Conservation (phyloP, 2,329 filamentous ascomycete species). For the Diaporthe ampelina region DNA sequence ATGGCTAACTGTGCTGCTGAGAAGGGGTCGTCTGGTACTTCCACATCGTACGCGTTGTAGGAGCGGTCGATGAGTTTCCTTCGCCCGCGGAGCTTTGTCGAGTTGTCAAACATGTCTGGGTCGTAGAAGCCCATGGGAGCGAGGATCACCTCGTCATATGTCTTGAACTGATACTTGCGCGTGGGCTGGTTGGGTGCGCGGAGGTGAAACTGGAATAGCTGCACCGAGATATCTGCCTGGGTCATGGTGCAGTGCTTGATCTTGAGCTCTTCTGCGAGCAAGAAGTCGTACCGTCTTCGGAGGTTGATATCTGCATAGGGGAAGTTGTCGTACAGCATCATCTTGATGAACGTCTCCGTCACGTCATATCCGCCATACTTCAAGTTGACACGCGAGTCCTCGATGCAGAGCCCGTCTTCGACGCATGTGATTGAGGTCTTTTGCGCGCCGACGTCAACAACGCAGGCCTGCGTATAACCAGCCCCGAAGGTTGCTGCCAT, state of each 20-base stretch:
- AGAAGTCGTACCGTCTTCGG: constrained; percentile 88
- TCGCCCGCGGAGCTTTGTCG: constrained; percentile 82
- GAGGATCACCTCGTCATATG: constrained; percentile 96
- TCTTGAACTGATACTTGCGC: constrained; percentile 94
- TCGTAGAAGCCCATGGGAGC: constrained; percentile 96
- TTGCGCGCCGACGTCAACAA: constrained; percentile 96
- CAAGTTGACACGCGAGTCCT: constrained; percentile 94
- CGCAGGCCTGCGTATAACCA: constrained; percentile 92
- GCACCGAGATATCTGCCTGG: constrained; percentile 89
- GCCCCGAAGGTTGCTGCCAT: constrained; percentile 95
- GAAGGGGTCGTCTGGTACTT: constrained; percentile 87
- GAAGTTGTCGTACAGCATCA: constrained; percentile 97
- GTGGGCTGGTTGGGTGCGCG: constrained; percentile 90
- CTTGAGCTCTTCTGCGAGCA: constrained; percentile 96
- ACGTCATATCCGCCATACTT: constrained; percentile 95
- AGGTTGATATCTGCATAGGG: constrained; percentile 97
- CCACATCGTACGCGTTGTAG: constrained; percentile 92
- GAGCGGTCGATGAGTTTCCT: constrained; percentile 88
- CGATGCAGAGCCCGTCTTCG: constrained; percentile 94
- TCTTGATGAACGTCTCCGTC: constrained; percentile 94
- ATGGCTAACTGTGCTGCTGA: constrained; percentile 85
- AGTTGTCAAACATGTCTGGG: constrained; percentile 87
- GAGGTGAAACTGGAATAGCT: constrained; percentile 90
- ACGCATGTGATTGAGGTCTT: constrained; percentile 98
- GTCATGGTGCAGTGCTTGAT: constrained; percentile 93